Evolutionary conservation across 306 rosid genomes (phyloP).

Genomic region (Lathyrus oleraceus): DNA sequence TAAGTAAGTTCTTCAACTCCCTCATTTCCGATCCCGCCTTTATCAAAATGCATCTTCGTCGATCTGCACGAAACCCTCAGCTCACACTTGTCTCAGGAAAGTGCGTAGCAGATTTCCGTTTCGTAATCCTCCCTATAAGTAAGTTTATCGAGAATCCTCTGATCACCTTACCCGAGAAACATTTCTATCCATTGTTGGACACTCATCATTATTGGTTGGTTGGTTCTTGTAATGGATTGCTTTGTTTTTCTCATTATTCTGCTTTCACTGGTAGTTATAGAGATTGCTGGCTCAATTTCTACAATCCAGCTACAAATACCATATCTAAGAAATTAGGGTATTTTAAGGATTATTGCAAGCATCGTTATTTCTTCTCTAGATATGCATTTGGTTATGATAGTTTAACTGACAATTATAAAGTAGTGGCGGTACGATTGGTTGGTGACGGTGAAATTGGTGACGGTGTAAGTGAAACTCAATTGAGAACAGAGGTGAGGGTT

Average conservation of each 20-base stretch:
- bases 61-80: neutral
- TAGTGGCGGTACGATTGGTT: neutral
- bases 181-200: neutral
- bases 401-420: neutral
- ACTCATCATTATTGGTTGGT: neutral
- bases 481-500: neutral
- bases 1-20: neutral
- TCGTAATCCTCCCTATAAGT: neutral
- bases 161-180: neutral
- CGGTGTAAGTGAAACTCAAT: neutral
- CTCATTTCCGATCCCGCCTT: neutral
- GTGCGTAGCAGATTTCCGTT: neutral
- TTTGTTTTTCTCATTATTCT: neutral
- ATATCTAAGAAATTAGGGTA: neutral
- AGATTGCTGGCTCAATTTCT: neutral
- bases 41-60: neutral
- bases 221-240: constrained; percentile 10
- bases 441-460: neutral
- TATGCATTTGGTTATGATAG: neutral
- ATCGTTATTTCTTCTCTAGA: neutral
- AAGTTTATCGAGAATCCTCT: neutral
- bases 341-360: neutral
- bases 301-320: neutral
- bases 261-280: neutral
- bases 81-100: neutral